A percentile compares a stretch with the other conserved stretches of the same genome.
Conservation (phyloP, 2,329 filamentous ascomycete genomes). For the Shiraia bambusicola region DNA sequence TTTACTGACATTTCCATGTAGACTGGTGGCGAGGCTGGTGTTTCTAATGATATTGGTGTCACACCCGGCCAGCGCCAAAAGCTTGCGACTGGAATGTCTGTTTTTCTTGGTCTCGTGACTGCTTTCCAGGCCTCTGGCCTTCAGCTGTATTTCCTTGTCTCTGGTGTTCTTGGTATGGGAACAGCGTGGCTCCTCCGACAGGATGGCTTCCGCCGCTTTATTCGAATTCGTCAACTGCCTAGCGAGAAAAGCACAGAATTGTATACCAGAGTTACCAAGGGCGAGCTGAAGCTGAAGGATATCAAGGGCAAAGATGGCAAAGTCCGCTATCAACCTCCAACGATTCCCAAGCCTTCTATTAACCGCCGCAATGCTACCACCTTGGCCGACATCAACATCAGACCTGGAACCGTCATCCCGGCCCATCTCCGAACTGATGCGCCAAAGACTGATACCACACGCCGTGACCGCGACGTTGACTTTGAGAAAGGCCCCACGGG, state of each 20-base stretch:
- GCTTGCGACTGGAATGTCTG: slow-evolving; percentile 54
- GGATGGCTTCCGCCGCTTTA: slow-evolving; percentile 37
- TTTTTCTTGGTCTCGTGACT: slow-evolving; percentile 57
- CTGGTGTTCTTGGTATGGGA: slow-evolving; percentile 43
- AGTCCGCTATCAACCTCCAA: slow-evolving; percentile 33
- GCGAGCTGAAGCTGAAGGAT: slow-evolving; percentile 27
- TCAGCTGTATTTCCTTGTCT: slow-evolving; percentile 63
- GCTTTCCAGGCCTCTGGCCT: slow-evolving; percentile 57
- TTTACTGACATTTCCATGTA: slow-evolving; percentile 33
- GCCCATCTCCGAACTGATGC: slow-evolving; percentile 23
- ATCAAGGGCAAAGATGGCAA: slow-evolving; percentile 28
- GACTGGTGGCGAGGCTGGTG: slow-evolving; percentile 54
- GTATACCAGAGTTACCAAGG: slow-evolving; percentile 29
- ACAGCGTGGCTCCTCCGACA: slow-evolving; percentile 45
- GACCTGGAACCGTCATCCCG: slow-evolving; percentile 24
- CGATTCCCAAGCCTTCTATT: slow-evolving; percentile 5
- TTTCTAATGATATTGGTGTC: slow-evolving; percentile 19
- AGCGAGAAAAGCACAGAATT: slow-evolving; percentile 26
- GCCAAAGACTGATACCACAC: slow-evolving; percentile 15
- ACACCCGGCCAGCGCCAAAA: slow-evolving; percentile 39
- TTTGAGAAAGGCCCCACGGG: slow-evolving; percentile 25
- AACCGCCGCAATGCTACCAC: slow-evolving; percentile 14
- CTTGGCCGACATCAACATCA: slow-evolving; percentile 27
- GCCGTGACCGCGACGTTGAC: slow-evolving; percentile 25
- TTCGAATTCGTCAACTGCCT: slow-evolving; percentile 39